Evolutionary conservation across 192 early-diverging fungal species (phyloP).

Genomic region (Backusella psychrophila): DNA sequence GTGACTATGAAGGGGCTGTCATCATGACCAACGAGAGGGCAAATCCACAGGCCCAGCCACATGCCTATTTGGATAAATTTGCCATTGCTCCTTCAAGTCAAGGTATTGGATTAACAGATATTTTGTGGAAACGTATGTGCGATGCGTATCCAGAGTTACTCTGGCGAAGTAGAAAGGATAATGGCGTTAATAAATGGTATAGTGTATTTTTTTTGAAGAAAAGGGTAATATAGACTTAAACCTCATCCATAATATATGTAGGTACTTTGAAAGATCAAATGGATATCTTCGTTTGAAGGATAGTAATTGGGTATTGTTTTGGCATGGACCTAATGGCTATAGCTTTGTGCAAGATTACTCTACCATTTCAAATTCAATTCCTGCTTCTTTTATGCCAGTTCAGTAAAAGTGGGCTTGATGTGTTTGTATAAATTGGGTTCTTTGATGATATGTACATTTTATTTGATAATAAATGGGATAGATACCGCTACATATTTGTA

Average conservation of each 20-base stretch:
- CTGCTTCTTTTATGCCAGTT: constrained; percentile 24
- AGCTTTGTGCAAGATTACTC: constrained; percentile 19
- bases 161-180: constrained; percentile 84
- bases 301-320: constrained; percentile 87
- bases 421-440: not conserved
- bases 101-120: constrained; percentile 92
- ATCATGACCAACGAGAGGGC: constrained; percentile 72
- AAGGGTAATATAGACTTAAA: not conserved
- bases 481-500: not conserved
- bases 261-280: constrained; percentile 88
- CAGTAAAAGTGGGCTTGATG: not conserved
- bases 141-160: constrained; percentile 67
- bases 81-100: constrained; percentile 82
- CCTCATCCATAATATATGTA: constrained; percentile 13
- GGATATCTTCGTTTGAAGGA: constrained; percentile 68
- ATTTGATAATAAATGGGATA: not conserved
- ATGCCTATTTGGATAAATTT: constrained; percentile 89
- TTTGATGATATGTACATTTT: not conserved
- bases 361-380: constrained; percentile 24
- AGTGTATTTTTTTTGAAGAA: not conserved
- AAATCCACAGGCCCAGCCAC: constrained; percentile 1
- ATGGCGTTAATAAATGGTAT: constrained; percentile 94
- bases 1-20: constrained; percentile 90
- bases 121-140: constrained; percentile 83
- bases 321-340: constrained; percentile 62